These are phyloP conservation scores for Penicillium manginii DNA, from an alignment of 495 filamentous ascomycete species.

Conservation along the genomic window DNA sequence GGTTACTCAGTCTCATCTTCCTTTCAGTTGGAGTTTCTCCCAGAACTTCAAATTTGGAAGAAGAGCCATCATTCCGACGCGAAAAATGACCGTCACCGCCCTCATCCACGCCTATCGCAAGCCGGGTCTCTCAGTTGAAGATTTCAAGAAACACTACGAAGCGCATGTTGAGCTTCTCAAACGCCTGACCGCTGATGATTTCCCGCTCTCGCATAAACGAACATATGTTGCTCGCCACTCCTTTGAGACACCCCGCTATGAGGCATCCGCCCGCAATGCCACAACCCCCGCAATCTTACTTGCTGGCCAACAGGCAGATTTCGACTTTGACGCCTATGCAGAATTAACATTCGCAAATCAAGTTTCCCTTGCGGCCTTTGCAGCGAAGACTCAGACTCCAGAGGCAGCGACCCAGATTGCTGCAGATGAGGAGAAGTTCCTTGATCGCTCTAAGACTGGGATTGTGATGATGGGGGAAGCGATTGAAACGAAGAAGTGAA, in stretches of 20 bases:
- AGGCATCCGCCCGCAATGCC: conserved; percentile 21
- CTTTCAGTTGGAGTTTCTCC: no score
- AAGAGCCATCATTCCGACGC: no score
- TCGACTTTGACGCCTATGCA: conserved; percentile 43
- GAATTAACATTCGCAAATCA: conserved; percentile 40
- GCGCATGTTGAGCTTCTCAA: conserved; percentile 24
- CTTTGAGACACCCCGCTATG: conserved; percentile 17
- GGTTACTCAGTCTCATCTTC: no score
- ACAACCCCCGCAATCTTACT: conserved; percentile 35
- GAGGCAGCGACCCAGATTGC: conserved; percentile 28
- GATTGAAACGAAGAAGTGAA: conserved; percentile 20
- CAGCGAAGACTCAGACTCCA: conserved; percentile 25
- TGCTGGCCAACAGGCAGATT: conserved; percentile 39
- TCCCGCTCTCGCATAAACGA: conserved; percentile 29
- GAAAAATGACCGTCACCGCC: conserved; percentile 20
- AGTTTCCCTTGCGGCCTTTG: conserved; percentile 32
- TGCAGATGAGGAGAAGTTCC: conserved; percentile 38
- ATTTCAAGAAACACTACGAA: conserved; percentile 30
- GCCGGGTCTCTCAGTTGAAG: conserved; percentile 22
- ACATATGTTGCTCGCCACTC: conserved; percentile 25
- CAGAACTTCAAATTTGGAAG: no score
- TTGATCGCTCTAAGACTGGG: conserved; percentile 31
- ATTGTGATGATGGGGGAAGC: conserved; percentile 34
- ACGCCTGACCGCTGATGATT: conserved; percentile 16
- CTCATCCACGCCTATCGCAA: conserved; percentile 31